Base-by-base conservation (phyloP, 2,329 filamentous ascomycete genomes). In the Paraconiothyrium sp. region DNA sequence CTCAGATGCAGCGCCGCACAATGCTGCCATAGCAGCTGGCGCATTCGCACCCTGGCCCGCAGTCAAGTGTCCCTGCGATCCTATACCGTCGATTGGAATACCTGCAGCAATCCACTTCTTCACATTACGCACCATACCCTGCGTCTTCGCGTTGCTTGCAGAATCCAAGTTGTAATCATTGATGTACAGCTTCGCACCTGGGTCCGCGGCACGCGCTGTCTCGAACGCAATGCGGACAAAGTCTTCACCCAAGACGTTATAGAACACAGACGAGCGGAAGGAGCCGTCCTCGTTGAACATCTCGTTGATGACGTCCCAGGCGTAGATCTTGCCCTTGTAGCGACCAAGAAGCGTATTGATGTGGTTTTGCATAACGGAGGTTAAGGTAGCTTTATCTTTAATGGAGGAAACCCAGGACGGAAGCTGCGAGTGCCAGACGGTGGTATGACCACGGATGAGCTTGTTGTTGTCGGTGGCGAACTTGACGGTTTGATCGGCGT, bases 161-260 rank as follows among this genome's bases (percentile, higher is more conserved):
- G 76, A 81, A 78, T 91, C 89, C 51, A 91, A 84, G 80, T 83
- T 84, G 76, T 84, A 84, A 72, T 93, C 90, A 76, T 93, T 93
- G 80, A 93, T 91, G 81, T 92, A 93, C 43, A 92, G 82, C 80
- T 89, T 90, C 5, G 88, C 89, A 61, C 79, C 70, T 2, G 90
- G 89, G 73, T 93, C 90, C 6, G 88, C 90, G 10, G 83, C 82
- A 58, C 86, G 84, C 14, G 91, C 91, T 2, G 90, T 86, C 64
- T 87, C 83, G 79, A 93, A 93, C 7, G 90, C 90, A 72, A 93
- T 90, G 32, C 83, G 81, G 54, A 93, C 88, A 72, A 90, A 92
- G 75, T 88, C 86, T 79, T 92, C 88, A 46, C 90, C 90, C 2
- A 92, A 84, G 1, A 92, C 86, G 16, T 86, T 84, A 70, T 83